phyloP scores from a whole-genome alignment of 2,329 filamentous ascomycete genomes.

The Fonsecaea multimorphosa region DNA sequence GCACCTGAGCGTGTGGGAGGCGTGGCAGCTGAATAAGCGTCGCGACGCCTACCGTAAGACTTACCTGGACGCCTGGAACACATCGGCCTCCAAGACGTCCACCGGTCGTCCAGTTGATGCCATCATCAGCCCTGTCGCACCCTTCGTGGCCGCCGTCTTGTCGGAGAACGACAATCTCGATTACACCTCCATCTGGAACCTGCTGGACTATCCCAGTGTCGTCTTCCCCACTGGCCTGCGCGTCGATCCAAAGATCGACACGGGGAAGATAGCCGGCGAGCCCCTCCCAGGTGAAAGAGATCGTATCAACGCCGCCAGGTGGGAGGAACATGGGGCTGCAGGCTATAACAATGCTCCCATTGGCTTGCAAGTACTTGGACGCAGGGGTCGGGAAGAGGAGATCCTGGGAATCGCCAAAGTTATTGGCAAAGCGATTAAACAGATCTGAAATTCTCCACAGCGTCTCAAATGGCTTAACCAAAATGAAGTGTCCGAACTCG shows the following conservation, averaged over 20 bases:
- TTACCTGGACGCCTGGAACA: slow-evolving; percentile 33
- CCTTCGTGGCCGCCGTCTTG: neutral
- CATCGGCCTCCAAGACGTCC: neutral
- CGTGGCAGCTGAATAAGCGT: no score
- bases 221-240: slow-evolving; percentile 65
- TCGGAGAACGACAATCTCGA: neutral
- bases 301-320: no score
- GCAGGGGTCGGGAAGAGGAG: neutral
- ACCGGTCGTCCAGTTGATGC: neutral
- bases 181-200: slow-evolving; percentile 61
- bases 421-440: no score
- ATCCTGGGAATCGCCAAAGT: no score
- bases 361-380: neutral
- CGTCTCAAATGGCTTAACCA: no score
- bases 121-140: neutral
- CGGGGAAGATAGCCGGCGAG: neutral
- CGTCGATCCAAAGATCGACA: slow-evolving; percentile 52
- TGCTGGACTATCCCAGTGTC: slow-evolving; percentile 68
- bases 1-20: no score
- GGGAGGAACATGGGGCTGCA: no score
- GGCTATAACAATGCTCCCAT: neutral
- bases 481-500: no score
- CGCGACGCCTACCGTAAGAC: slow-evolving; percentile 21
- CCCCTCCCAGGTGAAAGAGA: no score
- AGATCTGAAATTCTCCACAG: no score